Evolutionary conservation across 768 basidiomycete species (phyloP).

Genomic region (Kwoniella mangroviensis): DNA sequence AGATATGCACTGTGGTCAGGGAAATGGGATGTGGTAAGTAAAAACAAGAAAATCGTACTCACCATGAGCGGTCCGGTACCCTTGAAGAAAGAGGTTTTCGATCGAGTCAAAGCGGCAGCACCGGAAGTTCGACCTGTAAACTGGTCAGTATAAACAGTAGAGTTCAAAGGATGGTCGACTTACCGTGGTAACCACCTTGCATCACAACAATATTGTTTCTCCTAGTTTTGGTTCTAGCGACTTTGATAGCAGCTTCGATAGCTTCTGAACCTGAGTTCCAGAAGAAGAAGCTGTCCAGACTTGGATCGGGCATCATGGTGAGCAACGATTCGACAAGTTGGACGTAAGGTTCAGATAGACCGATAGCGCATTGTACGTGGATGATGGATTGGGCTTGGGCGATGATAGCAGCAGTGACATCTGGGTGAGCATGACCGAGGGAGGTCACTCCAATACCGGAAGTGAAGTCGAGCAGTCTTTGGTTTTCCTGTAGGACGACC

Average conservation of each 20-base stretch:
- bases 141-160: background rate
- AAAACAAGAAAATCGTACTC: conserved; percentile 33
- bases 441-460: conserved; percentile 79
- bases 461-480: conserved; percentile 79
- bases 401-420: conserved; percentile 49
- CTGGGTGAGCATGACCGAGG: conserved; percentile 64
- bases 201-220: conserved; percentile 87
- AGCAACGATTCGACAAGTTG: conserved; percentile 81
- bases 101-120: conserved; percentile 90
- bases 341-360: conserved; percentile 82
- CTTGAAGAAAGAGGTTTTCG: conserved; percentile 87
- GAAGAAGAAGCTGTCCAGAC: conserved; percentile 93
- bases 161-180: background rate
- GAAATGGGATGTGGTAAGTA: background rate
- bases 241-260: conserved; percentile 84
- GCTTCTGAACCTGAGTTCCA: conserved; percentile 97
- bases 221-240: conserved; percentile 77
- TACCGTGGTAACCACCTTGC: conserved; percentile 89
- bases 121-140: conserved; percentile 72
- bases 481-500: conserved; percentile 59
- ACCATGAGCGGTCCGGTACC: conserved; percentile 85
- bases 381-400: conserved; percentile 53
- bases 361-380: conserved; percentile 68
- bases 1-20: conserved; percentile 6
- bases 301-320: conserved; percentile 85